Evolutionary conservation across 2,329 filamentous ascomycete genomes (phyloP).

Genomic region (Sphaerostilbella broomeana): DNA sequence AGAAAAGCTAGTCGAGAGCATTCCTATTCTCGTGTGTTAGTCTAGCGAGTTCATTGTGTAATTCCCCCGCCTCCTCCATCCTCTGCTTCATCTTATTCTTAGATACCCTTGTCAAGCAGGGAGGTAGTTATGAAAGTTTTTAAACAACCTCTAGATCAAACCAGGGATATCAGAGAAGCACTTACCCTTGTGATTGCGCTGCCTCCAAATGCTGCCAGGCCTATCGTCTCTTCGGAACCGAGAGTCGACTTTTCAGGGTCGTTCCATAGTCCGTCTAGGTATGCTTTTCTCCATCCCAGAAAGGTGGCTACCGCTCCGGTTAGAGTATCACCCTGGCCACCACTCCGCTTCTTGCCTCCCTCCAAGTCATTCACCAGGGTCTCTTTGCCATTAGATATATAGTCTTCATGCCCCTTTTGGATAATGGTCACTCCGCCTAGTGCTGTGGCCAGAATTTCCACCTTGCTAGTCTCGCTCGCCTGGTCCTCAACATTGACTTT

Average conservation of each 20-base stretch:
- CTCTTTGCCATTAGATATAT: slow-evolving; percentile 70
- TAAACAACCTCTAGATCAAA: background rate
- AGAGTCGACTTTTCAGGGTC: slow-evolving; percentile 38
- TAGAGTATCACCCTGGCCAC: slow-evolving; percentile 91
- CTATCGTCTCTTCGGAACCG: slow-evolving; percentile 54
- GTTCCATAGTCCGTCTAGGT: slow-evolving; percentile 75
- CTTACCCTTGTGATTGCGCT: slow-evolving; percentile 75
- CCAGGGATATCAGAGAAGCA: slow-evolving; percentile 13
- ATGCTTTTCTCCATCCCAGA: slow-evolving; percentile 80
- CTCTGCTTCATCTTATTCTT: background rate
- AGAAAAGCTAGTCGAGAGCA: slow-evolving; percentile 82
- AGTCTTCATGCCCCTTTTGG: slow-evolving; percentile 79
- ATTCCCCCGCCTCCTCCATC: background rate
- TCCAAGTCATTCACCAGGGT: slow-evolving; percentile 71
- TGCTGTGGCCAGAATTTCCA: slow-evolving; percentile 63
- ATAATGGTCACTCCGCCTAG: slow-evolving; percentile 86
- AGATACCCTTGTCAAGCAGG: background rate
- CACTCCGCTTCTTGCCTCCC: slow-evolving; percentile 83
- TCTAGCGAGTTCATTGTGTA: no score
- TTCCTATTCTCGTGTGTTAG: slow-evolving; percentile 40
- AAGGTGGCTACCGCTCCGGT: slow-evolving; percentile 87
- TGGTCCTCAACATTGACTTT: slow-evolving; percentile 47
- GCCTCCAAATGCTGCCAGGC: slow-evolving; percentile 78
- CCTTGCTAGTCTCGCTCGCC: slow-evolving; percentile 36
- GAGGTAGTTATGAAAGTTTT: background rate